Conservation (phyloP, 139 green algal genomes). For the Diplosphaera chodatii region DNA sequence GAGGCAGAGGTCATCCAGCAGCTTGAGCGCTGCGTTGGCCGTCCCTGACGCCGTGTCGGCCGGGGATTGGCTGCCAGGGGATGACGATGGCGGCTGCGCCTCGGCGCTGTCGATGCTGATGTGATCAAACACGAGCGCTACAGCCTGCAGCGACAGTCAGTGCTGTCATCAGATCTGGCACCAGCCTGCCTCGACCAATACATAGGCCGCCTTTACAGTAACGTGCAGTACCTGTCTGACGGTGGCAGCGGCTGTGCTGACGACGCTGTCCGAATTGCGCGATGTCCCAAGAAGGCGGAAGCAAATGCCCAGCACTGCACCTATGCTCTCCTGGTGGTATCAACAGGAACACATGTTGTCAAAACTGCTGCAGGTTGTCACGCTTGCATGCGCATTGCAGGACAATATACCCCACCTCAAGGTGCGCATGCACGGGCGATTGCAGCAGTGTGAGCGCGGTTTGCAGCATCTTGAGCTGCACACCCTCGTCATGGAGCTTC, state of each 20-base stretch:
- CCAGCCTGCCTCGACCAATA: too few species aligned
- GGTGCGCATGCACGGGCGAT: constrained; percentile 44
- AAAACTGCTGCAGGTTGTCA: too few species aligned
- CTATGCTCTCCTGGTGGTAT: constrained; percentile 37
- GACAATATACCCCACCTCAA: too few species aligned
- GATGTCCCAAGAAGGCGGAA: constrained; percentile 40
- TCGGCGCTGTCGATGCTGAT: constrained; percentile 17
- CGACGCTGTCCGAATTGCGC: constrained; percentile 50
- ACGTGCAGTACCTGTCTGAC: constrained; percentile 73
- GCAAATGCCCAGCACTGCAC: constrained; percentile 52
- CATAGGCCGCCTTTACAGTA: too few species aligned
- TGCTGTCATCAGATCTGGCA: too few species aligned
- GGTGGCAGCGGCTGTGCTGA: constrained; percentile 68
- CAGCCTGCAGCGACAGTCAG: too few species aligned
- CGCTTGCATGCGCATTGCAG: too few species aligned
- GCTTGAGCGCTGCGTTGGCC: constrained; percentile 42
- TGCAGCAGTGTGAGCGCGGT: constrained; percentile 76
- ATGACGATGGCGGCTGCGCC: not conserved
- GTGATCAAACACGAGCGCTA: constrained; percentile 74
- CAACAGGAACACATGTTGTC: too few species aligned
- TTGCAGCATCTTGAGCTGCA: constrained; percentile 81
- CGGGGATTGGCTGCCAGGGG: not conserved
- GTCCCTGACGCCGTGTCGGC: not conserved
- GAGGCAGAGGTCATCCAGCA: constrained; percentile 58
- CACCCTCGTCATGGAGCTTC: constrained; percentile 59